Evolutionary conservation across 164 flowering plant species (phyloP).

Genomic region (Berberis thunbergii): DNA sequence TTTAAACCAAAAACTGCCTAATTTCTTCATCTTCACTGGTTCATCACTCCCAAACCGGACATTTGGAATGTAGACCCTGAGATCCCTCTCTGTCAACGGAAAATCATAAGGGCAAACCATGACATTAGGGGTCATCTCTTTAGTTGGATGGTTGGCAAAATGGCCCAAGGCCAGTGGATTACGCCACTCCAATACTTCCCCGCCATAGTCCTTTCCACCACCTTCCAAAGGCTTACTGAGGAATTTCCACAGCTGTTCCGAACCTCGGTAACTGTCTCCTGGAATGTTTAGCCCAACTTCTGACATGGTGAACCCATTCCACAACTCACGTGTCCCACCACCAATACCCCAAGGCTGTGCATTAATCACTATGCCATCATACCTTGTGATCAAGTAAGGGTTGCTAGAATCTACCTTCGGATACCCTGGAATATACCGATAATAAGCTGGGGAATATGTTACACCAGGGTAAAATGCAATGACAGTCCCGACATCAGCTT

Average conservation of each 20-base stretch:
- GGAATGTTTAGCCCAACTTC: conserved; percentile 12
- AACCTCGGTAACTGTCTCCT: conserved; percentile 27
- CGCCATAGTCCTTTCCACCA: conserved; percentile 10
- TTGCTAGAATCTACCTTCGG: conserved; percentile 76
- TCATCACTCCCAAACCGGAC: conserved; percentile 52
- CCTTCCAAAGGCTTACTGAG: conserved; percentile 60
- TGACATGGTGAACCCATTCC: conserved; percentile 44
- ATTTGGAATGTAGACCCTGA: conserved; percentile 82
- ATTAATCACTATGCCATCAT: conserved; percentile 82
- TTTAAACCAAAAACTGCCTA: conserved; percentile 86
- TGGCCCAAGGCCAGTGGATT: conserved; percentile 91
- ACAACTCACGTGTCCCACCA: conserved; percentile 57
- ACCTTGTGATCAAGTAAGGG: conserved; percentile 80
- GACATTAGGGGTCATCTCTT: conserved; percentile 74
- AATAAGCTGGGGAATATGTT: conserved; percentile 73
- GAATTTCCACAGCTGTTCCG: conserved; percentile 67
- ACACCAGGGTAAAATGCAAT: conserved; percentile 92
- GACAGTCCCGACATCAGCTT: conserved; percentile 75
- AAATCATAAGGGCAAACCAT: conserved; percentile 97
- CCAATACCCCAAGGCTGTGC: conserved; percentile 96
- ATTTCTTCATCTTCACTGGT: conserved; percentile 63
- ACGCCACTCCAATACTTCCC: conserved; percentile 63
- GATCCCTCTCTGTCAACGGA: conserved; percentile 54
- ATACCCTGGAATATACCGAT: conserved; percentile 86
- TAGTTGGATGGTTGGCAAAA: conserved; percentile 85